Evolutionary conservation across 2,329 filamentous ascomycete species (phyloP).

Genomic region (Sporothrix variecibatus): DNA sequence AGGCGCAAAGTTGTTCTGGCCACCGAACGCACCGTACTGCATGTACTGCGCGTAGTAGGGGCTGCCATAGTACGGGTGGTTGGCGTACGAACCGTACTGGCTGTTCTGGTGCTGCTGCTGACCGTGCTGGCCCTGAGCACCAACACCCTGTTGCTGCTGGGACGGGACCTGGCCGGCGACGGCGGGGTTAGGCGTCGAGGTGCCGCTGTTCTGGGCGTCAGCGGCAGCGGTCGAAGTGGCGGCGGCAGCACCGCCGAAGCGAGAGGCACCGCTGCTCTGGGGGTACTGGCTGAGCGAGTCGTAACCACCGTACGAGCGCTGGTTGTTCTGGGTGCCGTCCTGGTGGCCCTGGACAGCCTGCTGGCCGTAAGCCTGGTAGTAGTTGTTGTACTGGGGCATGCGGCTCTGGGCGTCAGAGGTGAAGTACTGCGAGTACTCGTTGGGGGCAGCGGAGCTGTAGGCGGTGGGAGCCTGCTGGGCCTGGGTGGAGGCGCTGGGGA

Average conservation of each 20-base stretch:
- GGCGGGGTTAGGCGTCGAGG: slow-evolving; percentile 85
- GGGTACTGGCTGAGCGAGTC: slow-evolving; percentile 70
- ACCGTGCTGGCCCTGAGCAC: slow-evolving; percentile 37
- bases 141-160: slow-evolving; percentile 37
- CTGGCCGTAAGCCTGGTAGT: slow-evolving; percentile 64
- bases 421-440: slow-evolving; percentile 85
- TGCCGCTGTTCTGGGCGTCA: slow-evolving; percentile 81
- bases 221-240: slow-evolving; percentile 42
- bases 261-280: slow-evolving; percentile 67
- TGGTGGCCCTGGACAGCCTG: slow-evolving; percentile 66
- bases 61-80: slow-evolving; percentile 62
- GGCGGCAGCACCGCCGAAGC: slow-evolving; percentile 53
- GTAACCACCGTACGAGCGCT: slow-evolving; percentile 79
- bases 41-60: slow-evolving; percentile 65
- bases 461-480: slow-evolving; percentile 62
- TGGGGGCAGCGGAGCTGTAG: slow-evolving; percentile 73
- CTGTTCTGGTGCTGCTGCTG: slow-evolving; percentile 38
- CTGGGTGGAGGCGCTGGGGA: slow-evolving; percentile 43
- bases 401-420: slow-evolving; percentile 67
- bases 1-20: slow-evolving; percentile 53
- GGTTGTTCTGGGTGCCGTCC: slow-evolving; percentile 64
- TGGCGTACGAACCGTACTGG: slow-evolving; percentile 38
- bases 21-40: slow-evolving; percentile 44
- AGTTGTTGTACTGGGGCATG: slow-evolving; percentile 71
- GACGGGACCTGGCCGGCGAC: slow-evolving; percentile 46